Evolutionary conservation across 2,329 filamentous ascomycete genomes (phyloP).

Genomic region (Claviceps sorghi): DNA sequence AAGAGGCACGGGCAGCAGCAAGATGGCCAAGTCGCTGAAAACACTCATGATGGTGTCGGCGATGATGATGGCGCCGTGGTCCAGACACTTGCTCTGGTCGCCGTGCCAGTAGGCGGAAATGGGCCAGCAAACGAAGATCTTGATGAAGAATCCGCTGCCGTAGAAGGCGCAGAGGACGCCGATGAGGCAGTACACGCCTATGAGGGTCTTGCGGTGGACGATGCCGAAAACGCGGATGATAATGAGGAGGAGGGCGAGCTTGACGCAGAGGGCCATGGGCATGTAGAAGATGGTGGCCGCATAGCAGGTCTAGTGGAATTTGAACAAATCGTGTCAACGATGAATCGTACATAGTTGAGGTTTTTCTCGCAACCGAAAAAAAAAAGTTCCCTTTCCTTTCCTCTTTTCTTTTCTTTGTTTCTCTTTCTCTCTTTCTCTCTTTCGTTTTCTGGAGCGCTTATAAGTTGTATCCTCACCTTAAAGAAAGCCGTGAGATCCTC

Average conservation of each 20-base stretch:
- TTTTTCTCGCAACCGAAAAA: too few relatives aligned
- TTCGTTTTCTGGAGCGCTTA: not conserved
- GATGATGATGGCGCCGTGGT: conserved; percentile 19
- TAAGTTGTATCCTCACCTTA: conserved; percentile 14
- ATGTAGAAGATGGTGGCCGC: conserved; percentile 30
- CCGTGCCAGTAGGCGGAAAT: conserved; percentile 26
- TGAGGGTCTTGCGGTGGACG: conserved; percentile 22
- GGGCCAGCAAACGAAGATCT: conserved; percentile 26
- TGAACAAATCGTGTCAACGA: not conserved
- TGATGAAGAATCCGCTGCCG: conserved; percentile 24
- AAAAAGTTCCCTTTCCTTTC: too few relatives aligned
- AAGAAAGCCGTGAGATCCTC: conserved; percentile 18
- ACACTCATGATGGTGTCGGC: conserved; percentile 19
- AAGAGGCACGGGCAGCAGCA: conserved; percentile 17
- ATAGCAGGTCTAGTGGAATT: conserved; percentile 20
- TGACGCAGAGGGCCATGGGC: conserved; percentile 28
- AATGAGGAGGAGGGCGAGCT: conserved; percentile 28
- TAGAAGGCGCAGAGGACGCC: conserved; percentile 25
- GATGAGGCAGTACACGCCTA: conserved; percentile 24
- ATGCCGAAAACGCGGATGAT: conserved; percentile 27
- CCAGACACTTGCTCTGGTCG: conserved; percentile 17
- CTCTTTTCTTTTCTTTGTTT: too few relatives aligned
- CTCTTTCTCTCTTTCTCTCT: not conserved
- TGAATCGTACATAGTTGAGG: not conserved
- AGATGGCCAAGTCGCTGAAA: conserved; percentile 17